Percentiles rank a stretch among this genome's conserved stretches.
Conservation (phyloP, 2,329 filamentous ascomycete genomes). For the Colletotrichum sp. region DNA sequence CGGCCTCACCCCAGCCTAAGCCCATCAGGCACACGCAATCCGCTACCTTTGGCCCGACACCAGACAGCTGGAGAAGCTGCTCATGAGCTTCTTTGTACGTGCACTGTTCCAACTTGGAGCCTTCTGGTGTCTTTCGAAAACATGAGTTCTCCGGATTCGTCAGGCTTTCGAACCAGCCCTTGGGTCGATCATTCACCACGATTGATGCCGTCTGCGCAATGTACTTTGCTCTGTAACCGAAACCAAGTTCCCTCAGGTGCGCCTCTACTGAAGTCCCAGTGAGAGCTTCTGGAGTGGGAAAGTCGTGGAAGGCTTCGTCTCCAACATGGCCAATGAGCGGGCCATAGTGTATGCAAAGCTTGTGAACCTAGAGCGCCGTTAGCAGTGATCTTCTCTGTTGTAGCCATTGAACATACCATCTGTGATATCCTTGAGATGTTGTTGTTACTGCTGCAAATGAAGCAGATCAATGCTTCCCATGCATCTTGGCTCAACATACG, state of each 20-base stretch:
- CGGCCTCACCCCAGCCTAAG: slow-evolving; percentile 91
- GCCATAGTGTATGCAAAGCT: slow-evolving; percentile 87
- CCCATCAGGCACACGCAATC: slow-evolving; percentile 98
- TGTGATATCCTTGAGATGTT: slow-evolving; percentile 94
- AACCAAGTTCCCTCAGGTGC: slow-evolving; percentile 81
- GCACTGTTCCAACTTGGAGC: slow-evolving; percentile 50
- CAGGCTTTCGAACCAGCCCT: slow-evolving; percentile 77
- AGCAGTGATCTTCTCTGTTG: not conserved
- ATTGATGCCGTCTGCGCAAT: slow-evolving; percentile 84
- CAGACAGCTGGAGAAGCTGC: slow-evolving; percentile 76
- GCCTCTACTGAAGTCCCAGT: slow-evolving; percentile 76
- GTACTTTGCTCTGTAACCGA: slow-evolving; percentile 94
- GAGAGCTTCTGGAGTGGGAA: slow-evolving; percentile 78
- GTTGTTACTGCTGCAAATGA: slow-evolving; percentile 99
- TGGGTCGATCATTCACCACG: slow-evolving; percentile 68
- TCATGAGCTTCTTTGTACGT: slow-evolving; percentile 84
- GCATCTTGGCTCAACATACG: slow-evolving; percentile 93
- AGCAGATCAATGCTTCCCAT: slow-evolving; percentile 92
- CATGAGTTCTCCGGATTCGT: slow-evolving; percentile 76
- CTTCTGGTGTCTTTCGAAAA: slow-evolving; percentile 47
- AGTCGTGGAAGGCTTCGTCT: slow-evolving; percentile 80
- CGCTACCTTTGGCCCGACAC: slow-evolving; percentile 94
- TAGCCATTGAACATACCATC: slow-evolving; percentile 65
- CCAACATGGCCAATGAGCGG: slow-evolving; percentile 73
- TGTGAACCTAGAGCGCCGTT: slow-evolving; percentile 64